Base-by-base conservation (phyloP, 2,329 filamentous ascomycete species). In the Calonectria fujianensis region DNA sequence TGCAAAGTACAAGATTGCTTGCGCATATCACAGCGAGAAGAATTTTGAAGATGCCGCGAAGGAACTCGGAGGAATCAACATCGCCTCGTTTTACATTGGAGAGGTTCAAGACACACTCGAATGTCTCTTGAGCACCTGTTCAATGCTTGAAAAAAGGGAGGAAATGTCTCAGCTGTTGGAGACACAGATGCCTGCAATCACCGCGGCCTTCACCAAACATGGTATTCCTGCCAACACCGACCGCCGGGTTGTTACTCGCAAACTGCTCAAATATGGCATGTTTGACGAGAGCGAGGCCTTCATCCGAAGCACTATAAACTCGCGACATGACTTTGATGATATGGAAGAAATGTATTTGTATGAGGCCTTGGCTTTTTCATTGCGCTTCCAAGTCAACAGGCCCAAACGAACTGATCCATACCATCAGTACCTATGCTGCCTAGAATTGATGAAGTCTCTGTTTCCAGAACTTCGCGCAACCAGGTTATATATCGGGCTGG, bases 31-130 rank as follows among this genome's bases (percentile, higher is more conserved):
- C 27, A 2, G 16, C 13, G 52, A 69, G 18, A 32, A 14, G 20
- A 29, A n/a, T 11, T 48, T 50, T 24, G 67, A 69, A 39, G 52
- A 69, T 2, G 67, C 67, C 9, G 29, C 50, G 52, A 59, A 14
- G 8, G 67, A 69, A 50, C n/a, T 69, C 18, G 37, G 41, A 9
- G 39, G 24, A 27, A 31, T 69, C 67, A n/a, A 69, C n/a, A n/a
- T 69, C 32, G 27, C 20, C 29, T 69, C 52, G 9, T 48, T 69
- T 35, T 48, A 48, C 39, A 29, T 35, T n/a, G 37, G 45, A 8
- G 51, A 61, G 48, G 29, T 45, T 27, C n/a, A 35, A n/a, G 45
- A 35, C 29, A 48, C 37, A 0, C 13, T 61, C n/a, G 29, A 69
- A 18, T 32, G 16, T 27, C 29, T 69, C 18, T 37, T 61, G 4